phyloP scores from a whole-genome alignment of 2,329 filamentous ascomycete genomes.

The Diplodia sapinea region DNA sequence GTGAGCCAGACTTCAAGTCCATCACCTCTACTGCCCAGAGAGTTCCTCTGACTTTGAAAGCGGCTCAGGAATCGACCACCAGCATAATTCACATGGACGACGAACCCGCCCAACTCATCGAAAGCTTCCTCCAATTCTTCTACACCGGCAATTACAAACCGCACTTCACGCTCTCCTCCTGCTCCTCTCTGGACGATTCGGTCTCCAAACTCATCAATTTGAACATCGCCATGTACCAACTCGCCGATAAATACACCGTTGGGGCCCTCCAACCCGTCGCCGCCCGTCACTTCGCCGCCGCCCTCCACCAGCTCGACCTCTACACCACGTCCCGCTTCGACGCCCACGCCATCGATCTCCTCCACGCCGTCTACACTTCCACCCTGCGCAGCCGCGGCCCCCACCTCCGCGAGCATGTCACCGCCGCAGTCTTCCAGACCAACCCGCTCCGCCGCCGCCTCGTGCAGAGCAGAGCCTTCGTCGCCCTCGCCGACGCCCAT shows the following conservation, averaged over 20 bases:
- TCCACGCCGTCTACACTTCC: not conserved
- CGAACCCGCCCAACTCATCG: not conserved
- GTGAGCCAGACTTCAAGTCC: not conserved
- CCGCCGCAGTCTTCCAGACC: not conserved
- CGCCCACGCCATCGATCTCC: not conserved
- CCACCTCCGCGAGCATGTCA: not conserved
- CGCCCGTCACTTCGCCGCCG: not conserved
- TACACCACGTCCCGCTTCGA: not conserved
- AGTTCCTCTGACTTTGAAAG: too few relatives aligned
- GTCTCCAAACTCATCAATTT: not conserved
- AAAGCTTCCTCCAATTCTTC: not conserved
- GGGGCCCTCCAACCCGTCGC: too few relatives aligned
- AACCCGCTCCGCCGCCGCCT: not conserved
- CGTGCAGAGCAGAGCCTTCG: not conserved
- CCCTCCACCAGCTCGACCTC: not conserved
- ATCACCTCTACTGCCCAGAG: too few relatives aligned
- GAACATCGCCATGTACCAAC: not conserved
- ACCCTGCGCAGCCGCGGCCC: not conserved
- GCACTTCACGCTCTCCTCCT: too few relatives aligned
- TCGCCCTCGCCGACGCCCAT: not conserved
- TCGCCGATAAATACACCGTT: not conserved
- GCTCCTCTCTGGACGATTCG: not conserved
- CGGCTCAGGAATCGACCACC: too few relatives aligned
- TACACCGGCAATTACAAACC: not conserved
- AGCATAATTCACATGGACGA: not conserved